Conservation (phyloP, 73 alveolate genomes). For the Paramecium pentaurelia region DNA sequence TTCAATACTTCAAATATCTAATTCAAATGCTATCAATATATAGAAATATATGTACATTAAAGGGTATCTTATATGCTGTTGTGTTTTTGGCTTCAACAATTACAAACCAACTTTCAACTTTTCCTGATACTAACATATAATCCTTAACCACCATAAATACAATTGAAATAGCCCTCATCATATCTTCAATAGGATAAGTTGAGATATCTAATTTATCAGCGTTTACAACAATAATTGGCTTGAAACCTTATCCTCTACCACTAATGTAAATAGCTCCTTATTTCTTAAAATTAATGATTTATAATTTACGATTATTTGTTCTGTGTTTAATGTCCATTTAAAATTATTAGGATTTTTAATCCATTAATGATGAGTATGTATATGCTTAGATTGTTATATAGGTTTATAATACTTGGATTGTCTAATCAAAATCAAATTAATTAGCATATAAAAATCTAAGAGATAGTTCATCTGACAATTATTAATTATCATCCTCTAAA, state of each 20-base stretch:
- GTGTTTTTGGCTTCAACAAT: neutral
- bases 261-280: neutral
- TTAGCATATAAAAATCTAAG: constrained; percentile 18
- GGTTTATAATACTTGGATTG: neutral
- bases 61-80: neutral
- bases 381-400: neutral
- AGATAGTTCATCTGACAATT: neutral
- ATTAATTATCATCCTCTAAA: neutral
- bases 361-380: neutral
- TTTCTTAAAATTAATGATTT: neutral
- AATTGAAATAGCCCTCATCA: neutral
- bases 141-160: neutral
- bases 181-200: neutral
- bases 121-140: neutral
- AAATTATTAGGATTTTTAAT: neutral
- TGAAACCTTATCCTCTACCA: neutral
- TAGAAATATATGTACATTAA: neutral
- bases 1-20: neutral
- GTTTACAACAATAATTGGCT: neutral
- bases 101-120: constrained; percentile 23
- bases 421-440: neutral
- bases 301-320: neutral
- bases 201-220: neutral
- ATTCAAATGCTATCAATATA: neutral
- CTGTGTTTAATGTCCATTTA: neutral